Evolutionary conservation across 352 stramenopile species (phyloP).

Genomic region (Aphanomyces euteiches): DNA sequence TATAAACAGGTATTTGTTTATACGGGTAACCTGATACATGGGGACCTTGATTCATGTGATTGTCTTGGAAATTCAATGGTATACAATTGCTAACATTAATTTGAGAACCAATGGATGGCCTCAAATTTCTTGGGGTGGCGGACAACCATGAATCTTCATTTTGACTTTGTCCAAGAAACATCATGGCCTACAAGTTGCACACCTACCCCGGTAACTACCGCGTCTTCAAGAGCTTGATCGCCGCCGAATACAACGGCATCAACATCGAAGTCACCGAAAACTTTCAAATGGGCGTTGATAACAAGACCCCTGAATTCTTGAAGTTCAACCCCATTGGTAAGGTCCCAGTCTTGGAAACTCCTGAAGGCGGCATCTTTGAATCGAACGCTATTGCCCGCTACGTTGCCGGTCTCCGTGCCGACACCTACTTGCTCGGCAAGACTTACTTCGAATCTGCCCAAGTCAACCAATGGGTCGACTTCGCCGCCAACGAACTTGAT

Average conservation of each 20-base stretch:
- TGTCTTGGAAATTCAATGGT: not conserved
- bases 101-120: not conserved
- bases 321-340: constrained; percentile 88
- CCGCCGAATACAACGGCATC: constrained; percentile 90
- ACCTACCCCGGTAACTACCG: constrained; percentile 47
- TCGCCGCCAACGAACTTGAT: constrained; percentile 87
- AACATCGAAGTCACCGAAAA: constrained; percentile 71
- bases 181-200: constrained; percentile 25
- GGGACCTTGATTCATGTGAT: not conserved
- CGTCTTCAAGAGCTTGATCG: constrained; percentile 93
- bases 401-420: constrained; percentile 80
- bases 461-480: constrained; percentile 94
- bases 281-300: constrained; percentile 55
- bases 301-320: constrained; percentile 68
- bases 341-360: constrained; percentile 83
- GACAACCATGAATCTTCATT: not conserved
- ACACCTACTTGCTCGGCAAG: constrained; percentile 84
- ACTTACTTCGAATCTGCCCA: constrained; percentile 89
- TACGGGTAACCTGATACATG: no score
- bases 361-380: constrained; percentile 79
- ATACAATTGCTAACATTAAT: no score
- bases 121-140: not conserved
- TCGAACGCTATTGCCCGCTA: constrained; percentile 92
- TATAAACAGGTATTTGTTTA: no score
- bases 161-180: constrained; percentile 7